Conservation (phyloP, 2,329 filamentous ascomycete genomes). For the Penicillium rolfsii region DNA sequence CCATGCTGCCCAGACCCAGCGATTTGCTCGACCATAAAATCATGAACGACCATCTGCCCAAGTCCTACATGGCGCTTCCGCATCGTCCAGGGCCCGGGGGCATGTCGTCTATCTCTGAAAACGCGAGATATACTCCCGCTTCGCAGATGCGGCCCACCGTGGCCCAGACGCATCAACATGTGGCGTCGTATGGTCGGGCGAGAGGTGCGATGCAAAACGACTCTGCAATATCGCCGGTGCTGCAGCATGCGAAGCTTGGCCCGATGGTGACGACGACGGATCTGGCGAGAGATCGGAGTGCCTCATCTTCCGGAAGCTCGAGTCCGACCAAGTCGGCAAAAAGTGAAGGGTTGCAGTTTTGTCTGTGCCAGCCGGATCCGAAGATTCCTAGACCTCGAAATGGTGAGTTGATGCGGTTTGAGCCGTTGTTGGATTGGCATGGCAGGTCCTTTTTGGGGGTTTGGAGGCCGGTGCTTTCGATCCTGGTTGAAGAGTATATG, state of each 20-base stretch:
- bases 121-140: conserved; percentile 22
- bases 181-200: conserved; percentile 32
- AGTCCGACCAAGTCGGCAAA: conserved; percentile 42
- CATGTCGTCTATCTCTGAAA: conserved; percentile 7
- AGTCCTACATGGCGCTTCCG: conserved; percentile 19
- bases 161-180: conserved; percentile 31
- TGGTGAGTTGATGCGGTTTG: conserved; percentile 55
- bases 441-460: conserved; percentile 31
- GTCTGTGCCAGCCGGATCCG: conserved; percentile 70
- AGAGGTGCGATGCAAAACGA: conserved; percentile 5
- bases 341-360: conserved; percentile 58
- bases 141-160: conserved; percentile 24
- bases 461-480: conserved; percentile 20
- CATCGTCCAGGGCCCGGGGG: conserved; percentile 20
- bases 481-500: conserved; percentile 7
- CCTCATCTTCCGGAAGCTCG: conserved; percentile 35
- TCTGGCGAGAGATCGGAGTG: conserved; percentile 33
- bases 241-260: conserved; percentile 18
- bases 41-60: conserved; percentile 40
- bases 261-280: conserved; percentile 28
- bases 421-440: conserved; percentile 21
- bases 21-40: conserved; percentile 48
- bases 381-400: conserved; percentile 73
- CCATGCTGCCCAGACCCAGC: conserved; percentile 36
- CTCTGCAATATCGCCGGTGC: neutral